These are phyloP conservation scores for Apiospora sp. DNA, from an alignment of 2,329 filamentous ascomycete genomes.

Conservation along the genomic window DNA sequence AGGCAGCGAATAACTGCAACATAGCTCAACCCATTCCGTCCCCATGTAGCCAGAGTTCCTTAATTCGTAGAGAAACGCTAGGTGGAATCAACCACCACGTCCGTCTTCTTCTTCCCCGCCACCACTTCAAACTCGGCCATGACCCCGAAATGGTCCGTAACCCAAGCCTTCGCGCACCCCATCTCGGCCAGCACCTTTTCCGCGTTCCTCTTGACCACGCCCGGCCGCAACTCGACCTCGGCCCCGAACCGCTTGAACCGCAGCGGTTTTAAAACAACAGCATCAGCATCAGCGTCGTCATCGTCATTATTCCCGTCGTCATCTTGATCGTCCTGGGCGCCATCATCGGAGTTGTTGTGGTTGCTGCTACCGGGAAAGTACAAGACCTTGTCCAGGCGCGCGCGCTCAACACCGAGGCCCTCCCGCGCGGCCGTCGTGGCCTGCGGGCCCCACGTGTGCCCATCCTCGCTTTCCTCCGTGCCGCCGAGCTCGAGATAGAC, in stretches of 20 bases:
- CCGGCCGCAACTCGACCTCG: constrained; percentile 47
- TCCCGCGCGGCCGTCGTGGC: constrained; percentile 46
- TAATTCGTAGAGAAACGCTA: too few relatives aligned
- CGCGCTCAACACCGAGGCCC: constrained; percentile 20
- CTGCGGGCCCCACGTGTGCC: constrained; percentile 65
- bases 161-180: constrained; percentile 51
- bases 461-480: constrained; percentile 53
- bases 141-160: constrained; percentile 58
- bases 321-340: too few relatives aligned
- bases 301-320: too few relatives aligned
- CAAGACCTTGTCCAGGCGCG: constrained; percentile 59
- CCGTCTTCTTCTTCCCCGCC: too few relatives aligned
- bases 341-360: too few relatives aligned
- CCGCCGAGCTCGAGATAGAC: constrained; percentile 59
- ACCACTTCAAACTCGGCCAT: constrained; percentile 40
- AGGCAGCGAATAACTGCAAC: too few relatives aligned
- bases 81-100: too few relatives aligned
- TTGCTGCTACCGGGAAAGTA: constrained; percentile 41
- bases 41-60: too few relatives aligned
- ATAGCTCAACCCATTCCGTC: too few relatives aligned
- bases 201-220: constrained; percentile 32
- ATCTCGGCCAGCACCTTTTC: constrained; percentile 6
- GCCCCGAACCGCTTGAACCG: constrained; percentile 54
- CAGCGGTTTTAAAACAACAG: constrained; percentile 31
- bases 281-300: too few relatives aligned